phyloP scores from a whole-genome alignment of 257 asterid genomes.

The Solanum habrochaites region DNA sequence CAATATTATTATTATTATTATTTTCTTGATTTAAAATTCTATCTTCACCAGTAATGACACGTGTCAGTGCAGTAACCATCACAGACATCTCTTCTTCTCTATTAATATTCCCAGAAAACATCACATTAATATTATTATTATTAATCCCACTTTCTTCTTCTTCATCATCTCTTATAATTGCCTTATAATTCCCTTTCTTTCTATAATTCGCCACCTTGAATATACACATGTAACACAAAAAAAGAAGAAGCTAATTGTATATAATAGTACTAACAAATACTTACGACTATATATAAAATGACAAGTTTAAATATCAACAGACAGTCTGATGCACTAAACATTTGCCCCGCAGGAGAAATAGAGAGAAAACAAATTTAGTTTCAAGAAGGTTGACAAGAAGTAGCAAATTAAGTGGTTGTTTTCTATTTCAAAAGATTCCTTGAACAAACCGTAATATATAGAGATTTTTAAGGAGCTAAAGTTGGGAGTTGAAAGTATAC shows the following conservation, averaged over 20 bases:
- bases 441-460: background rate
- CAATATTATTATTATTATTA: background rate
- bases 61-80: slow-evolving; percentile 62
- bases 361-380: background rate
- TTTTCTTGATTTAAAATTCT: background rate
- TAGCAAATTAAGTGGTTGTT: background rate
- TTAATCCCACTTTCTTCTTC: background rate
- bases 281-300: background rate
- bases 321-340: background rate
- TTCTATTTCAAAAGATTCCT: background rate
- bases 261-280: background rate
- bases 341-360: background rate
- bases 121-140: background rate
- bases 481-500: background rate
- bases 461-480: background rate
- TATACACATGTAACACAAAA: slow-evolving; percentile 5
- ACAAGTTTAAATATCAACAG: background rate
- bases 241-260: background rate
- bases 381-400: slow-evolving; percentile 1
- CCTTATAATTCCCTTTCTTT: background rate
- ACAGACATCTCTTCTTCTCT: slow-evolving; percentile 64
- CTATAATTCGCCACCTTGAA: slow-evolving; percentile 21
- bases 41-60: slow-evolving; percentile 40
- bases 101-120: slow-evolving; percentile 12
- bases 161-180: background rate